These are phyloP conservation scores for Linderniella brevidens DNA, from an alignment of 257 asterid species.

Conservation along the genomic window DNA sequence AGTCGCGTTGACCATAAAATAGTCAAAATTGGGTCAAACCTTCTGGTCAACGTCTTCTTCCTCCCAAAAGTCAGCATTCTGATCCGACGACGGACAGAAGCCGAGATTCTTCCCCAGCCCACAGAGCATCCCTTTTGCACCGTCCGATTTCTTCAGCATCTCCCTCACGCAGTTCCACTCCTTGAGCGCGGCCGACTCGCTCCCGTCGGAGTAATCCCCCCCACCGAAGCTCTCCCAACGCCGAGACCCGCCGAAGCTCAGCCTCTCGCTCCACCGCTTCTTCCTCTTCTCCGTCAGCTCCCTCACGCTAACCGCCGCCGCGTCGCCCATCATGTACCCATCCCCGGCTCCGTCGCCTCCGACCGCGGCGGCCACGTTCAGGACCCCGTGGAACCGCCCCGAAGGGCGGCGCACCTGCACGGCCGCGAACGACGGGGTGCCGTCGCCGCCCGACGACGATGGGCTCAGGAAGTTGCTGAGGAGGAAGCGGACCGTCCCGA, in stretches of 20 bases:
- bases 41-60: constrained; percentile 2
- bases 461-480: constrained; percentile 33
- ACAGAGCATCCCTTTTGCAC: constrained; percentile 59
- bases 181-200: constrained; percentile 45
- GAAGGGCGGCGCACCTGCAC: constrained; percentile 77
- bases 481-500: constrained; percentile 69
- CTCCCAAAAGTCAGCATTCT: constrained; percentile 33
- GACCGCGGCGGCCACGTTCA: constrained; percentile 58
- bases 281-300: constrained; percentile 38
- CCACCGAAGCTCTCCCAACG: constrained; percentile 48
- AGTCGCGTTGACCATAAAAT: too few relatives aligned
- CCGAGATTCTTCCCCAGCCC: constrained; percentile 42
- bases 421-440: constrained; percentile 58
- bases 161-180: constrained; percentile 49
- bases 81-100: constrained; percentile 46
- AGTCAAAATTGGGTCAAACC: too few relatives aligned
- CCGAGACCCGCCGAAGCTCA: constrained; percentile 49
- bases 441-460: constrained; percentile 9
- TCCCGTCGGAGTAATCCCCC: constrained; percentile 58
- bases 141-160: constrained; percentile 26
- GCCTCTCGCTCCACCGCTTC: constrained; percentile 26
- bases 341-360: constrained; percentile 34
- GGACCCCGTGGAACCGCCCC: constrained; percentile 69
- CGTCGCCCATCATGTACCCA: constrained; percentile 32
- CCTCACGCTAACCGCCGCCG: constrained; percentile 46